These are phyloP conservation scores for Penicillium janthinellum DNA, from an alignment of 2,329 filamentous ascomycete genomes.

Conservation along the genomic window DNA sequence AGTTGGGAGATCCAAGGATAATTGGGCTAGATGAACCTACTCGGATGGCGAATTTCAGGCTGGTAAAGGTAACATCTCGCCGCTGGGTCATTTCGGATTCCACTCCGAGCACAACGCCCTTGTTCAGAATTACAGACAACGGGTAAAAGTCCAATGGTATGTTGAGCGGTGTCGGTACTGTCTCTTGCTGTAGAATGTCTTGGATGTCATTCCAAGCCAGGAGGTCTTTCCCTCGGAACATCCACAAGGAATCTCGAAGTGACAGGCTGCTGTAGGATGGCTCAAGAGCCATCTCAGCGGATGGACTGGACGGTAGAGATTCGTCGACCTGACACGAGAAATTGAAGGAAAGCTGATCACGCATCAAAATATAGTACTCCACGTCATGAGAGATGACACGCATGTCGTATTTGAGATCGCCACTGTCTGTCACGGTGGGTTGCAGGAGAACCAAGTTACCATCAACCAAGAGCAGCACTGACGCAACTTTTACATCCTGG, in stretches of 20 bases:
- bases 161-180: constrained; percentile 72
- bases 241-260: constrained; percentile 87
- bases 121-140: constrained; percentile 80
- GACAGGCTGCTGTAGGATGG: constrained; percentile 53
- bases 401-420: constrained; percentile 97
- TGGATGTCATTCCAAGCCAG: constrained; percentile 88
- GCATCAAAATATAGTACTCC: constrained; percentile 90
- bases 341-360: constrained; percentile 68
- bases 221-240: constrained; percentile 84
- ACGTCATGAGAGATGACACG: constrained; percentile 93
- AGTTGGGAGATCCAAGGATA: constrained; percentile 14
- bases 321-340: constrained; percentile 53
- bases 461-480: constrained; percentile 94
- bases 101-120: constrained; percentile 85
- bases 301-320: constrained; percentile 52
- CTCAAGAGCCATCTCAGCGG: constrained; percentile 48
- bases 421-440: constrained; percentile 77
- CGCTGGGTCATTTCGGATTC: constrained; percentile 93
- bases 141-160: constrained; percentile 95
- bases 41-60: constrained; percentile 83
- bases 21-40: constrained; percentile 54
- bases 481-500: constrained; percentile 90
- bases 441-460: constrained; percentile 92
- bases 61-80: constrained; percentile 86
- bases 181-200: constrained; percentile 74